Evolutionary conservation across 805 yeast genomes (phyloP), one percentile per base, ranked within the genome.

Genomic region (Candida patagonica): DNA sequence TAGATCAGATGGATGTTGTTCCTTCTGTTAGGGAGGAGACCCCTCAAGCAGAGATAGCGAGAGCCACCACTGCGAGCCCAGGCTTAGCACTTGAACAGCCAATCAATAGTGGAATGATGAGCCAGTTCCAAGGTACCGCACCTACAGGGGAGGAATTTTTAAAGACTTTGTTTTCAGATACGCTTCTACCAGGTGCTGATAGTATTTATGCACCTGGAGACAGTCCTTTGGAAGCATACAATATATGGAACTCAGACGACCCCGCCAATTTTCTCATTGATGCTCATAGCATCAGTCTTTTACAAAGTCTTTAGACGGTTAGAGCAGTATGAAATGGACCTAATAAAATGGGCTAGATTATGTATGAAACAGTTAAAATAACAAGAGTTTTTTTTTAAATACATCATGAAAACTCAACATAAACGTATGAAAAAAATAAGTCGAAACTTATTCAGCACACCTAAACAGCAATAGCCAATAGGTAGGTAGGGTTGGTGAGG

Each of bases 221-320:
- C 8, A 17, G 19, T 7, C 25, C 22, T 4, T 16, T 13, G n/a
- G 17, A 21, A 6, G 26, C 12, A 5, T 35, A 38, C 17, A 24
- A 21, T 16, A 35, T 38, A 6, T 19, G 22, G 16, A 26, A 26
- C n/a, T 17, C 33, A 6, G 20, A 26, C 13, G 40, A 20, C 6
- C 38, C 35, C 19, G 30, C 34, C 13, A 30, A 29, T 19, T 44
- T 44, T 26, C 36, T 38, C 8, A 38, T 42, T 37, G 48, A 44
- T 32, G 48, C 44, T 1, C 48, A 44, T 29, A 44, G 48, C 26
- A 35, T 45, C 9, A 41, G 38, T 16, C 37, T 44, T 5, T 26
- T 44, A 27, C 45, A 42, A 26, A 35, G 30, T 23, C 19, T 17
- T 25, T 31, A 23, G 20, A n/a, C n/a, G n/a, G n/a, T n/a, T n/a